Evolutionary conservation across 805 yeast genomes (phyloP).

Genomic region (Barnettozyma sp.): DNA sequence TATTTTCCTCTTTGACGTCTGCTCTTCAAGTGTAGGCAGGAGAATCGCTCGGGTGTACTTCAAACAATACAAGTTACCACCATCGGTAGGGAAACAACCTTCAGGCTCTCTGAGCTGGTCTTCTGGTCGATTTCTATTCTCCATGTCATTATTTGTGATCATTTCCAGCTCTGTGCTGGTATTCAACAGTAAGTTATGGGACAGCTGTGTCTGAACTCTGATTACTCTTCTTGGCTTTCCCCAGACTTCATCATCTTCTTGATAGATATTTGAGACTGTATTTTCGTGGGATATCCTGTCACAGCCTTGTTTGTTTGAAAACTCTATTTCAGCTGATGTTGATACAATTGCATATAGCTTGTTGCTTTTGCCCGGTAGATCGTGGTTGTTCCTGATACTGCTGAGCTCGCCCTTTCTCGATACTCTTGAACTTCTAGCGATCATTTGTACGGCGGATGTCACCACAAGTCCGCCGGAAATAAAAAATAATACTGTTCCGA

Average conservation of each 20-base stretch:
- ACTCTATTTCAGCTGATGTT: conserved; percentile 5
- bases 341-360: conserved; percentile 6
- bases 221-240: background rate
- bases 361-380: no score
- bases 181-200: background rate
- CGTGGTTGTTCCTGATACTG: no score
- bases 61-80: background rate
- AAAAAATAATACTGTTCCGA: conserved; percentile 13
- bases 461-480: conserved; percentile 10
- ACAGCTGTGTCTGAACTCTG: background rate
- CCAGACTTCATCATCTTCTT: no score
- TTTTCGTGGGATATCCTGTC: no score
- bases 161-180: conserved; percentile 6
- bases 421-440: no score
- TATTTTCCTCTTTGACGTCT: no score
- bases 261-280: no score
- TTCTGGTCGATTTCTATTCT: no score
- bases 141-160: background rate
- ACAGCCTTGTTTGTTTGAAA: background rate
- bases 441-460: conserved; percentile 3
- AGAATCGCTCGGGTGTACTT: conserved; percentile 4
- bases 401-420: no score
- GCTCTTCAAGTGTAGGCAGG: background rate
- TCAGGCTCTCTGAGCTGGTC: background rate
- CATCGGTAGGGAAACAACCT: background rate